Conservation (phyloP, 148 eudicot genomes). For the Nepenthes mirabilis region DNA sequence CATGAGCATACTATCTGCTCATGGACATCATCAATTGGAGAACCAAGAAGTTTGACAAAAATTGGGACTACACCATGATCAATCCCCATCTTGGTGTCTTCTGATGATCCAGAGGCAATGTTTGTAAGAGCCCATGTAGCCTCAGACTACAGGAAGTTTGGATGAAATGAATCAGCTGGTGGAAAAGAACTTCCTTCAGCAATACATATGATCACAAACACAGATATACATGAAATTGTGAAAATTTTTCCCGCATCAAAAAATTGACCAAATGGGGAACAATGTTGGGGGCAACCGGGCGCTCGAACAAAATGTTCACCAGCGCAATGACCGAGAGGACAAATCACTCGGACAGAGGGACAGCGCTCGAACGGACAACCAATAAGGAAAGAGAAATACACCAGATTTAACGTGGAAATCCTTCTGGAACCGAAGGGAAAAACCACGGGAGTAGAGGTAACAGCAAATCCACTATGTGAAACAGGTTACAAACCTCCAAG, state of each 20-base stretch:
- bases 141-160: conserved; percentile 2
- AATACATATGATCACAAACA: background rate
- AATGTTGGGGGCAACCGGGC: no score
- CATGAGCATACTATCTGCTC: no score
- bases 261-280: background rate
- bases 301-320: no score
- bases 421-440: no score
- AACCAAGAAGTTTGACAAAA: conserved; percentile 12
- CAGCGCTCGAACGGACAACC: no score
- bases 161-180: background rate
- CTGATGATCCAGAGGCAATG: conserved; percentile 13
- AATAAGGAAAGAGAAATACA: no score
- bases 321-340: no score
- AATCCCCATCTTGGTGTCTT: conserved; percentile 9
- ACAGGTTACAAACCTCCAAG: no score
- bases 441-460: no score
- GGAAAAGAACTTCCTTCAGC: background rate
- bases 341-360: no score
- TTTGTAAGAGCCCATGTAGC: conserved; percentile 16
- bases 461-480: no score
- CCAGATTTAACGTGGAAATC: no score
- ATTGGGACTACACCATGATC: conserved; percentile 10
- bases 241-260: background rate
- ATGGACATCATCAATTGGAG: conserved; percentile 11
- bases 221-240: background rate